phyloP scores from a whole-genome alignment of 2,329 filamentous ascomycete genomes.

The Penicillium sp. region DNA sequence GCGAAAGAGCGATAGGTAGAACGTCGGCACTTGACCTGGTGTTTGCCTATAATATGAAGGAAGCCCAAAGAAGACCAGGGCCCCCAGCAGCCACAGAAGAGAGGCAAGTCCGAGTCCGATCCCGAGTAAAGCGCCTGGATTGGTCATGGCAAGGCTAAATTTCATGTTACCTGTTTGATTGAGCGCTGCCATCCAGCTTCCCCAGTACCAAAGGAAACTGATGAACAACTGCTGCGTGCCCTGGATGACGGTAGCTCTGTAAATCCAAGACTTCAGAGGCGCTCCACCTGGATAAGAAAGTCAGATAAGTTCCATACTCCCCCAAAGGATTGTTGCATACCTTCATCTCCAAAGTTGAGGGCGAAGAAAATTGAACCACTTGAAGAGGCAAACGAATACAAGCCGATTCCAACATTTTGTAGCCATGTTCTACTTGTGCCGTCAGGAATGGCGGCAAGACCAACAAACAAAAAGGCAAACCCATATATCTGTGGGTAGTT shows the following conservation, averaged over 20 bases:
- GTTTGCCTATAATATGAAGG: constrained; percentile 66
- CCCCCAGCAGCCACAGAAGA: constrained; percentile 57
- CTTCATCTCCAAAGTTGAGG: constrained; percentile 66
- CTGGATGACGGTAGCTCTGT: constrained; percentile 65
- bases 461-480: constrained; percentile 64
- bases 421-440: constrained; percentile 51
- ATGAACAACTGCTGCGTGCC: constrained; percentile 67
- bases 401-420: constrained; percentile 60
- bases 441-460: constrained; percentile 55
- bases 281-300: constrained; percentile 43
- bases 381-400: constrained; percentile 63
- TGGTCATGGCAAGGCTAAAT: background rate
- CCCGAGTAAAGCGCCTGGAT: constrained; percentile 27
- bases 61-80: constrained; percentile 58
- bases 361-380: constrained; percentile 66
- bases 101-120: constrained; percentile 60
- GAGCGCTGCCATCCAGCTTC: constrained; percentile 43
- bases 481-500: constrained; percentile 50
- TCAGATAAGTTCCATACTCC: background rate
- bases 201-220: constrained; percentile 67
- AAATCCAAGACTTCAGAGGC: constrained; percentile 64
- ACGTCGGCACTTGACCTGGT: constrained; percentile 64
- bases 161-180: background rate
- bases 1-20: constrained; percentile 62
- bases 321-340: background rate